Evolutionary conservation across 257 asterid genomes (phyloP).

Genomic region (Pogostemon cablin): DNA sequence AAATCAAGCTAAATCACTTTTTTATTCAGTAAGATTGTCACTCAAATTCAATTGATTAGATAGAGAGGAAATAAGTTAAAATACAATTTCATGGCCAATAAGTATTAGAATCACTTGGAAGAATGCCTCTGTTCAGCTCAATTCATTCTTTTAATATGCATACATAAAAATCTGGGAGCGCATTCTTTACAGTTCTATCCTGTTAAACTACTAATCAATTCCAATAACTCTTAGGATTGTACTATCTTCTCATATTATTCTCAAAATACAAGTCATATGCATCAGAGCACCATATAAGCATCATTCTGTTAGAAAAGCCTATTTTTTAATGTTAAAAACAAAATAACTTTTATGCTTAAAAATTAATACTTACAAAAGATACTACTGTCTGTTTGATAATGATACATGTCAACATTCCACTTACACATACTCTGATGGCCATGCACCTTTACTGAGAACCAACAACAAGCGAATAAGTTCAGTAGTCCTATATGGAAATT

Average conservation of each 20-base stretch:
- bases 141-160: neutral
- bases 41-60: neutral
- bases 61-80: neutral
- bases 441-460: slow-evolving; percentile 83
- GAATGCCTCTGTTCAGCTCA: neutral
- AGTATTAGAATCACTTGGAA: neutral
- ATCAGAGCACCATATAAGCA: neutral
- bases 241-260: slow-evolving; percentile 6
- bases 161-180: neutral
- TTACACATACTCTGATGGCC: slow-evolving; percentile 98
- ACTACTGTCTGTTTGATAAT: neutral
- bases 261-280: neutral
- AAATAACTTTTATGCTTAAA: neutral
- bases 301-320: slow-evolving; percentile 3
- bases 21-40: neutral
- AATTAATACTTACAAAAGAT: neutral
- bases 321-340: neutral
- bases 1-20: neutral
- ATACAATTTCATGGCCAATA: neutral
- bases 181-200: neutral
- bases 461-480: slow-evolving; percentile 75
- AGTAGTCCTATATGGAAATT: slow-evolving; percentile 73
- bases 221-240: neutral
- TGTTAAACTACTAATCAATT: neutral
- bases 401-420: slow-evolving; percentile 42